phyloP scores from a whole-genome alignment of 2,329 filamentous ascomycete genomes.

The Sporothrix globosa region DNA sequence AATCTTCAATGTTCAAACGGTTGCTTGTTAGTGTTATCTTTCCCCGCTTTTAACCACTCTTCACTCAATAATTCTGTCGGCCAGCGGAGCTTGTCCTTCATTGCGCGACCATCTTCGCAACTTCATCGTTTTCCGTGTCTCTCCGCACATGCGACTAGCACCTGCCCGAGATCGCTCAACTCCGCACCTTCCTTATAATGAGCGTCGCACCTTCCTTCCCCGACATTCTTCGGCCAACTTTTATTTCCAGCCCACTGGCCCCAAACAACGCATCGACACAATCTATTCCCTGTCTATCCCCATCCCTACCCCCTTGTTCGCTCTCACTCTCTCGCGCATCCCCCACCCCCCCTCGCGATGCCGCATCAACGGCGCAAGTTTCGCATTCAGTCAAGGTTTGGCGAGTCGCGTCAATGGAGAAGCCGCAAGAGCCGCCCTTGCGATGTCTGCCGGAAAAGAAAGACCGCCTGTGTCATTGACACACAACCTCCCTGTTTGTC shows the following conservation, averaged over 20 bases:
- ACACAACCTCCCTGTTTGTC: slow-evolving; percentile 33
- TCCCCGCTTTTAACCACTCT: background rate
- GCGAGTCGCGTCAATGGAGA: slow-evolving; percentile 33
- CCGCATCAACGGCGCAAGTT: slow-evolving; percentile 35
- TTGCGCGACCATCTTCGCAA: too few relatives aligned
- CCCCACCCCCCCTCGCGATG: slow-evolving; percentile 40
- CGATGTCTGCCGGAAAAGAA: slow-evolving; percentile 34
- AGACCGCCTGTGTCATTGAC: slow-evolving; percentile 36
- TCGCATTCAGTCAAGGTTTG: slow-evolving; percentile 34
- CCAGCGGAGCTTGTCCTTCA: too few relatives aligned
- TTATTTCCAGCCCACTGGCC: too few relatives aligned
- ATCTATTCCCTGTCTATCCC: too few relatives aligned
- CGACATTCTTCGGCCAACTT: background rate
- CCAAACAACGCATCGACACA: too few relatives aligned
- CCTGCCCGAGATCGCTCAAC: too few relatives aligned
- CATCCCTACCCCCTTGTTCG: background rate
- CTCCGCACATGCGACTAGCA: too few relatives aligned
- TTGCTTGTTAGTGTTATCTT: slow-evolving; percentile 5
- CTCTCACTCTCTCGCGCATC: too few relatives aligned
- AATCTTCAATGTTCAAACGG: too few relatives aligned
- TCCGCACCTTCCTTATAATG: too few relatives aligned
- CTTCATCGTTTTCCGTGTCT: too few relatives aligned
- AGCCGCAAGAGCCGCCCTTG: slow-evolving; percentile 36
- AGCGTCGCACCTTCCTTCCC: background rate
- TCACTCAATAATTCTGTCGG: too few relatives aligned